Conservation (phyloP, 2,329 filamentous ascomycete species). For the Colletotrichum sp. region DNA sequence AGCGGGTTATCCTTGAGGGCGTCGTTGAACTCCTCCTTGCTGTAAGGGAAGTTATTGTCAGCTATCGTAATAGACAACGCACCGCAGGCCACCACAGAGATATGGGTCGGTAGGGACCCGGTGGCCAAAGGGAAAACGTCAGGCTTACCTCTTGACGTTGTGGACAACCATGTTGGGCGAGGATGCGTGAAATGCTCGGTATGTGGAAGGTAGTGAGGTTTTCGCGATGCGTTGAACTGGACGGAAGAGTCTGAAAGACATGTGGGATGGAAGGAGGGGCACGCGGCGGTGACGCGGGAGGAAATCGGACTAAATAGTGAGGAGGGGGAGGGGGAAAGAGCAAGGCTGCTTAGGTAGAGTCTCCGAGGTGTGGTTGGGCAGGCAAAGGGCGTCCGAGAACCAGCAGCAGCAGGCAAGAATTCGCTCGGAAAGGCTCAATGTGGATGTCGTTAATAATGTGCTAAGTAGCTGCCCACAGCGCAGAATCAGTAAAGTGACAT, state of each 20-base stretch:
- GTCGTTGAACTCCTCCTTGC: slow-evolving; percentile 71
- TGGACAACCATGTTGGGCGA: slow-evolving; percentile 50
- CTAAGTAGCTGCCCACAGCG: neutral
- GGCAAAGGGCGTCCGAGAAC: neutral
- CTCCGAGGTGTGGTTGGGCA: neutral
- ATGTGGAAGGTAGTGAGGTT: neutral
- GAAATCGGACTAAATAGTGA: slow-evolving; percentile 13
- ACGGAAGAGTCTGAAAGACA: slow-evolving; percentile 13
- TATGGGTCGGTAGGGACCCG: too few relatives aligned
- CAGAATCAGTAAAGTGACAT: neutral
- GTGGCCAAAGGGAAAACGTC: too few relatives aligned
- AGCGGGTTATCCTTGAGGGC: too few relatives aligned
- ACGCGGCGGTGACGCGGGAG: neutral
- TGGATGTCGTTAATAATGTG: neutral
- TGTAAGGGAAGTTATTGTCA: slow-evolving; percentile 32
- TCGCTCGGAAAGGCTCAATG: neutral
- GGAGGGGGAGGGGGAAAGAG: neutral
- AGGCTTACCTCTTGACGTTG: slow-evolving; percentile 44
- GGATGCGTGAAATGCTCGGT: slow-evolving; percentile 39
- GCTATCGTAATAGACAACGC: too few relatives aligned
- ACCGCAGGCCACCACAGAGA: too few relatives aligned
- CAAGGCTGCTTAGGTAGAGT: neutral
- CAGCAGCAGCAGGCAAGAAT: neutral
- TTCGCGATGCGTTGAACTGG: slow-evolving; percentile 16
- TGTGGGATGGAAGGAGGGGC: slow-evolving; percentile 2